Conservation (phyloP, 805 yeast species). For the Ogataea thermomethanolica region DNA sequence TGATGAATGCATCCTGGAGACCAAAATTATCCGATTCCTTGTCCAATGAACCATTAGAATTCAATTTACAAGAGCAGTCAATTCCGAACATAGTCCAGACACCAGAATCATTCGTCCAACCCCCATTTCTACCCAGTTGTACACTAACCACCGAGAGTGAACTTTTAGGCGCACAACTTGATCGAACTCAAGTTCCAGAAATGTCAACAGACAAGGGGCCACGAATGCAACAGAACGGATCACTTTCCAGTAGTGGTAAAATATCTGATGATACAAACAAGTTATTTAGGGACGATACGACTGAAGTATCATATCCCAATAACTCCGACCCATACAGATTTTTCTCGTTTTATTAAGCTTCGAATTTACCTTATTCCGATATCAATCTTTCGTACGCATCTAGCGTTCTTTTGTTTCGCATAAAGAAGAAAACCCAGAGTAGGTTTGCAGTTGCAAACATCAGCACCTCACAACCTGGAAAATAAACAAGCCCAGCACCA, state of each 20-base stretch:
- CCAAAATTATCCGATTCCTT: conserved; percentile 5
- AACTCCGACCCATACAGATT: too few species aligned
- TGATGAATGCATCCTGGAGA: conserved; percentile 19
- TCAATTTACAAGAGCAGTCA: neutral
- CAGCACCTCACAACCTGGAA: conserved; percentile 26
- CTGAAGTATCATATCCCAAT: too few species aligned
- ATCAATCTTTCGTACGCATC: conserved; percentile 19
- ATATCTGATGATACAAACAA: too few species aligned
- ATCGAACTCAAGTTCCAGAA: too few species aligned
- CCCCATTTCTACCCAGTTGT: neutral
- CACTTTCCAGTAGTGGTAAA: too few species aligned
- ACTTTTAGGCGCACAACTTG: too few species aligned
- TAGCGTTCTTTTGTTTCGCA: conserved; percentile 14
- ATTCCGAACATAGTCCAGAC: conserved; percentile 5
- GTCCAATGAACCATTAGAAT: too few species aligned
- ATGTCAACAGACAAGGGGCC: too few species aligned
- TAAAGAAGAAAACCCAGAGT: conserved; percentile 29
- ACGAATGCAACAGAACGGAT: too few species aligned
- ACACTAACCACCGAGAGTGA: too few species aligned
- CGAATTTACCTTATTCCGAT: neutral
- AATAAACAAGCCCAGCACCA: conserved; percentile 33
- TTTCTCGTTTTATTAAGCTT: neutral
- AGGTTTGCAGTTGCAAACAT: conserved; percentile 24
- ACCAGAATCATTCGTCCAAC: conserved; percentile 12
- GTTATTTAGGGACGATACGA: too few species aligned